Evolutionary conservation across 371 early-diverging fungal species (phyloP), one percentile per base, ranked within the genome.

Genomic region (Mucor sp.): DNA sequence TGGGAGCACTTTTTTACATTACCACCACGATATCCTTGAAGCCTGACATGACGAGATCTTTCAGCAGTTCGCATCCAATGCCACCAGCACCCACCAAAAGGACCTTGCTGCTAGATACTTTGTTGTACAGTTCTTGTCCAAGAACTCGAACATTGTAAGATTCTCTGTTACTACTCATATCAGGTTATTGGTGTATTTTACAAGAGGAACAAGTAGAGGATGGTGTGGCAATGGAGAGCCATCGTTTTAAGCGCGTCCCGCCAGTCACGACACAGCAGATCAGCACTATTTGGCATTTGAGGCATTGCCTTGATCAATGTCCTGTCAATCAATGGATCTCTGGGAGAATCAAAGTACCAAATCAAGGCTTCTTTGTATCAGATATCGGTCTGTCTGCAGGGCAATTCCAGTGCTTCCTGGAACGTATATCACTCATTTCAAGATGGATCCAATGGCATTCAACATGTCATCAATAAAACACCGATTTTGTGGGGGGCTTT

Each of bases 61-160:
- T 99, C 19, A 99, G 84, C 39, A 99, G 77, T 79, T 99, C 99
- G 76, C 99, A 99, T 33, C 99, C 99, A 62, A 99, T 96, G 8
- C 99, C 99, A 65, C 99, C 99, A 11, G 95, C 94, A 35, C 96
- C 96, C 8, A 95, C 91, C 67, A 95, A 81, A 32, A 96, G 76
- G 19, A 94, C 81, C 33, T 77, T 80, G 32, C 83, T 76, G 2
- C 62, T 47, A 1, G 62, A 39, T 2, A 85, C 77, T 63, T 74
- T 84, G 7, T 77, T 66, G 55, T 65, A 82, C 15, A 82, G 63
- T 3, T 69, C 50, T 30, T 74, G 28, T 4, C 84, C 86, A 48
- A 85, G 65, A 25, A 81, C 67, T n/a, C 60, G 70, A 23, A 74
- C 60, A 27, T 71, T 71, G 43, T 85, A 70, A 4, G 69, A 64